phyloP scores from a whole-genome alignment of 2,329 filamentous ascomycete genomes.

The Ophiosphaerella narmari region DNA sequence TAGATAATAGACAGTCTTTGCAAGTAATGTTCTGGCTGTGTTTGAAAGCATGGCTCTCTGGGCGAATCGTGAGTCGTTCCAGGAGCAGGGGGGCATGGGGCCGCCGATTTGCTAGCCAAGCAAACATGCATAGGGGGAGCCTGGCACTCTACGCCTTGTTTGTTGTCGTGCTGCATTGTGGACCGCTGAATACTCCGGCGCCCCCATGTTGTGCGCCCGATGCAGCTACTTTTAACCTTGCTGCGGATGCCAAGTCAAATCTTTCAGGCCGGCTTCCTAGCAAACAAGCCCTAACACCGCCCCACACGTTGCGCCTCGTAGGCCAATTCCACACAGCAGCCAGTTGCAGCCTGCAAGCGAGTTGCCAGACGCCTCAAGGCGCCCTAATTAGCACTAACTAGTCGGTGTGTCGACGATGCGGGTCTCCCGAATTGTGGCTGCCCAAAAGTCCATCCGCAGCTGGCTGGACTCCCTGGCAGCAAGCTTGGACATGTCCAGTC shows the following conservation, averaged over 20 bases:
- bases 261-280: conserved; percentile 1
- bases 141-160: conserved; percentile 12
- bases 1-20: conserved; percentile 26
- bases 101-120: conserved; percentile 21
- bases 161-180: conserved; percentile 10
- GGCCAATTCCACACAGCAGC: conserved; percentile 4
- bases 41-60: conserved; percentile 9
- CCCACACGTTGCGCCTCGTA: conserved; percentile 8
- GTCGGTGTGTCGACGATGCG: conserved; percentile 19
- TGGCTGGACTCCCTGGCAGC: conserved; percentile 9
- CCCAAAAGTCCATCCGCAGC: conserved; percentile 21
- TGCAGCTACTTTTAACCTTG: conserved; percentile 3
- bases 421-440: conserved; percentile 19
- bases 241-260: conserved; percentile 13
- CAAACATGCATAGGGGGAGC: conserved; percentile 6
- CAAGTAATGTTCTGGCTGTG: conserved; percentile 13
- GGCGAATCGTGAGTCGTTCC: conserved; percentile 11
- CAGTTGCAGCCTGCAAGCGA: conserved; percentile 11
- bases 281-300: conserved; percentile 13
- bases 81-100: conserved; percentile 10
- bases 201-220: not conserved
- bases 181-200: conserved; percentile 14
- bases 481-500: conserved; percentile 16
- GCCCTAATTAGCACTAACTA: conserved; percentile 17
- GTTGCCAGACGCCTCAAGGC: not conserved